phyloP scores from a whole-genome alignment of 2,329 filamentous ascomycete species.

The Colletotrichum incanum region DNA sequence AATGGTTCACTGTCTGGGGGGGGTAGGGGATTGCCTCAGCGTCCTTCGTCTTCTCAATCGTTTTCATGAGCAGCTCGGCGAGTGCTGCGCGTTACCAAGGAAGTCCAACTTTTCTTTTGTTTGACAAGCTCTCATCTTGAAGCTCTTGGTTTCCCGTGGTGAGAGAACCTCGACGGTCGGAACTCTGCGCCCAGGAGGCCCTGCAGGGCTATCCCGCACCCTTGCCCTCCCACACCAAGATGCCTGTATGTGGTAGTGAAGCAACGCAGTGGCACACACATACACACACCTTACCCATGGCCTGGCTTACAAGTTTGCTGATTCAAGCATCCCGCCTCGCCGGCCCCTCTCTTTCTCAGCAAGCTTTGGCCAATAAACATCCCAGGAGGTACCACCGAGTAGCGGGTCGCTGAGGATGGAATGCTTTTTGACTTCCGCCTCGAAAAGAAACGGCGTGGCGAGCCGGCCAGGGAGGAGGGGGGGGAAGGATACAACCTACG shows the following conservation, averaged over 20 bases:
- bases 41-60: background rate
- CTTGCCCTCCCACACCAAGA: conserved; percentile 11
- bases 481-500: no score
- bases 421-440: background rate
- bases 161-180: background rate
- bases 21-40: background rate
- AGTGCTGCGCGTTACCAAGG: background rate
- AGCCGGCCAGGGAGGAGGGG: background rate
- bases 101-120: background rate
- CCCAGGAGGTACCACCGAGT: background rate
- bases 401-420: conserved; percentile 1
- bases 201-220: conserved; percentile 17
- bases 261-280: background rate
- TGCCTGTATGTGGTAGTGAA: conserved; percentile 21
- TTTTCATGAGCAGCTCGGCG: background rate
- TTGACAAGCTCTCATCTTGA: background rate
- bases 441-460: background rate
- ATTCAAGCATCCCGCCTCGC: background rate
- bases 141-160: background rate
- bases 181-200: background rate
- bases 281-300: conserved; percentile 11
- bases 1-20: background rate
- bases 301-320: background rate
- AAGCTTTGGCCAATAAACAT: background rate
- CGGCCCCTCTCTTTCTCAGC: background rate